A percentile compares a stretch with the other conserved stretches of the same genome.
These are phyloP conservation scores for Conringia planisiliqua DNA, from an alignment of 345 rosid genomes.

Conservation along the genomic window DNA sequence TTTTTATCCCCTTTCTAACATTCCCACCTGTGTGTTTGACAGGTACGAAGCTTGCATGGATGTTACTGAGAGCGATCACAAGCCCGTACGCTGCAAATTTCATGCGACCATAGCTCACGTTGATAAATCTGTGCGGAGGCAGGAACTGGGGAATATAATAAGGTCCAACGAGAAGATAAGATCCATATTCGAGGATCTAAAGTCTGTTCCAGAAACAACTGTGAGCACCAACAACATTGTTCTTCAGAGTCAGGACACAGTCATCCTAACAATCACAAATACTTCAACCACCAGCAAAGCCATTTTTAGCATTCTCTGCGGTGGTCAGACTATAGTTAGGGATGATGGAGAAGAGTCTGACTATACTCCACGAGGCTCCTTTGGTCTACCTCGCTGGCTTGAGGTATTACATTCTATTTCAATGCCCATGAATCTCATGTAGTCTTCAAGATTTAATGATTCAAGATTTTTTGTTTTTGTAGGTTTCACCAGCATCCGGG, in stretches of 20 bases:
- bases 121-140: conserved; percentile 87
- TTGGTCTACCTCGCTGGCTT: conserved; percentile 90
- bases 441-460: conserved; percentile 1
- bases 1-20: neutral
- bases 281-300: conserved; percentile 48
- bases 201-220: conserved; percentile 56
- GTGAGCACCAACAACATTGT: conserved; percentile 58
- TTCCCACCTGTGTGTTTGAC: neutral
- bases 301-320: conserved; percentile 54
- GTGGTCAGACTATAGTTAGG: conserved; percentile 49
- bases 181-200: conserved; percentile 50
- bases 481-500: conserved; percentile 83
- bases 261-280: conserved; percentile 62
- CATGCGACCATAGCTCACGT: conserved; percentile 66
- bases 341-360: conserved; percentile 58
- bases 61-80: conserved; percentile 92
- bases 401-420: conserved; percentile 53
- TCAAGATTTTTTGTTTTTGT: neutral
- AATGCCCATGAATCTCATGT: neutral
- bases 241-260: conserved; percentile 84
- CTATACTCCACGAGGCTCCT: conserved; percentile 59
- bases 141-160: conserved; percentile 60
- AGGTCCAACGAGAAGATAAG: conserved; percentile 50
- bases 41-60: conserved; percentile 98
- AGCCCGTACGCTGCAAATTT: conserved; percentile 92